These are phyloP conservation scores for Sporisorium exsertum DNA, from an alignment of 1,284 basidiomycete genomes.

Conservation along the genomic window DNA sequence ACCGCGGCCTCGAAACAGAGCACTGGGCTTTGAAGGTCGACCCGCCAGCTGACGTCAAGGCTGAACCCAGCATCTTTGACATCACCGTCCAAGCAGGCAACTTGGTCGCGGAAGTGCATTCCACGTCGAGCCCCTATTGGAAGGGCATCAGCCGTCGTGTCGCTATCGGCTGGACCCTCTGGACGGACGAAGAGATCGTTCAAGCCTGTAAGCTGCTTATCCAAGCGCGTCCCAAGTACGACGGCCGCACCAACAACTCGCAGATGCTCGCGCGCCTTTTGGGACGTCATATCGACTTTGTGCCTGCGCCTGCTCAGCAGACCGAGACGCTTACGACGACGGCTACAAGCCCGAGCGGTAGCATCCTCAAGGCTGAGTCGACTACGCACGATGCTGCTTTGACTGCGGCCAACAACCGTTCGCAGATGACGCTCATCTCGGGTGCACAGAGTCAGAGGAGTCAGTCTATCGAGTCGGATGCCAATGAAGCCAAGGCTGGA, in stretches of 20 bases:
- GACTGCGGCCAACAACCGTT: constrained; percentile 11
- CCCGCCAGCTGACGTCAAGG: constrained; percentile 10
- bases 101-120: constrained; percentile 22
- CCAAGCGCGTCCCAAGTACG: constrained; percentile 43
- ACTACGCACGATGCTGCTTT: background rate
- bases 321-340: constrained; percentile 2
- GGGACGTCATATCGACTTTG: constrained; percentile 35
- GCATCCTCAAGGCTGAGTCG: constrained; percentile 23
- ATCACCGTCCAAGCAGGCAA: constrained; percentile 34
- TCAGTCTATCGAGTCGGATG: constrained; percentile 27
- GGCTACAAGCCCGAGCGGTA: constrained; percentile 20
- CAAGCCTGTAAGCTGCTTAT: constrained; percentile 37
- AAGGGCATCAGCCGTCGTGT: constrained; percentile 23
- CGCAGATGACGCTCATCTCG: constrained; percentile 31
- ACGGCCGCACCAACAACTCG: constrained; percentile 43
- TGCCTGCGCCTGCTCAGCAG: background rate
- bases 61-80: constrained; percentile 37
- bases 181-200: constrained; percentile 41
- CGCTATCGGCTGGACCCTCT: constrained; percentile 46
- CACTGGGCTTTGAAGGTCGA: constrained; percentile 54
- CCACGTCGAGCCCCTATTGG: constrained; percentile 40
- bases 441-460: constrained; percentile 30
- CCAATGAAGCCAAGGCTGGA: background rate
- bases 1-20: constrained; percentile 47
- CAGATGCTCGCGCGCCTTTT: constrained; percentile 41